Base-by-base conservation (phyloP, 2,329 filamentous ascomycete genomes). In the Madurella fahalii region DNA sequence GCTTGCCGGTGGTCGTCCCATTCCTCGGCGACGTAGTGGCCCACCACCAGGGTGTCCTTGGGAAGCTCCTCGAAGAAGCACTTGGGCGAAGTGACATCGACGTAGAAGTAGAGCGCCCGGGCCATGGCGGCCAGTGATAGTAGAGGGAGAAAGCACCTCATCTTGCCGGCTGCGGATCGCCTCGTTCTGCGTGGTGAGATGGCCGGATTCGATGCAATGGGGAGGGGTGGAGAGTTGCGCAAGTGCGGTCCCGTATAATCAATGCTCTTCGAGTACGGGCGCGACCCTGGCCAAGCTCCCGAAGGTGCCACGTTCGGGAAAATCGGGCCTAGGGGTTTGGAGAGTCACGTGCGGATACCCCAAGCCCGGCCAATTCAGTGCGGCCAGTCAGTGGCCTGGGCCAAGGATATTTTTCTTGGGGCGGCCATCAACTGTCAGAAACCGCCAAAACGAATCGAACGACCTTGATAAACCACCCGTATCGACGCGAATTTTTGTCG, bases 31-130 rank as follows among this genome's bases (percentile, higher is more conserved):
- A 81, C 84, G 79, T 92, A 99, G 74, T 94, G 87, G 64, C 94
- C 94, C 56, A 96, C 92, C 53, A 99, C 93, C 55, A 99, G 77
- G 13, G 94, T 97, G 72, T 96, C 93, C 79, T 97, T 96, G 62
- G 94, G 92, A 56, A 99, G 82, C 74, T 97, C 93, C 77, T 99
- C 94, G 76, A 89, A 95, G 84, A 99, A 99, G 76, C 94, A 99
- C 77, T 95, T 96, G 63, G 90, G 87, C 61, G 83, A 77, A 47
- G 82, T 81, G 67, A 88, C 89, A 71, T 97, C 91, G 72, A 97
- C 86, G 78, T 89, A 97, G 80, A 99, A 95, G 84, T 95, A 93
- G 56, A 99, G 82, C 53, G 92, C 91, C 69, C 91, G 87, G 59
- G 87, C 84, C 57, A 80, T 74, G 53, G 79, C 74, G 71, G 76